These are phyloP conservation scores for Ceratopteris richardii DNA, from an alignment of 75 land plant species.

Conservation along the genomic window DNA sequence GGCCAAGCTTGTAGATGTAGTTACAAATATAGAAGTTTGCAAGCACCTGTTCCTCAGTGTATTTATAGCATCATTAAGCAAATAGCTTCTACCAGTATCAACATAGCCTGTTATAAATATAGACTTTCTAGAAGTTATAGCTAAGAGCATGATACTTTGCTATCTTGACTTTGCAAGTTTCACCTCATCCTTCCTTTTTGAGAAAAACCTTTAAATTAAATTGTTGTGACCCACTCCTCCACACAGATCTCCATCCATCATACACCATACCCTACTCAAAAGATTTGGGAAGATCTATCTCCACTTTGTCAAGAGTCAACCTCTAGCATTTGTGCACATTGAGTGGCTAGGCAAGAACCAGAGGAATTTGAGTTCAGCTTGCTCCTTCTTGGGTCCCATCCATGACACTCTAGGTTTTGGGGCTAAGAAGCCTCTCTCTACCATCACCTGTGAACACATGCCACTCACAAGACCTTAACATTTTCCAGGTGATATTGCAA, in stretches of 20 bases:
- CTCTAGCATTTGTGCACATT: constrained; percentile 85
- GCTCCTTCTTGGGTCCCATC: constrained; percentile 44
- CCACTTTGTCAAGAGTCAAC: constrained; percentile 55
- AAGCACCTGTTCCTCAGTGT: constrained; percentile 24
- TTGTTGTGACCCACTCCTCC: constrained; percentile 5
- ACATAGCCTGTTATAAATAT: constrained; percentile 76
- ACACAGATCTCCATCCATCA: constrained; percentile 30
- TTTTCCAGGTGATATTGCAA: constrained; percentile 22
- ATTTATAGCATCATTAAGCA: constrained; percentile 31
- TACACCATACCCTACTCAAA: constrained; percentile 78
- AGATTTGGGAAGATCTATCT: constrained; percentile 50
- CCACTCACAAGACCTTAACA: constrained; percentile 57
- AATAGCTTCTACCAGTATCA: constrained; percentile 60
- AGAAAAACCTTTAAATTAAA: neutral
- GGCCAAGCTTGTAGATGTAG: constrained; percentile 66
- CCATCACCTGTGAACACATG: constrained; percentile 41
- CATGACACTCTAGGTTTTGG: constrained; percentile 39
- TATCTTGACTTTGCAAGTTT: constrained; percentile 19
- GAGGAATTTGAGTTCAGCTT: constrained; percentile 50
- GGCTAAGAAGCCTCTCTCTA: constrained; percentile 19
- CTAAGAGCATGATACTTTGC: constrained; percentile 30
- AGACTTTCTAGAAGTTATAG: constrained; percentile 40
- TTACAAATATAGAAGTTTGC: constrained; percentile 37
- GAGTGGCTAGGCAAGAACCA: constrained; percentile 66
- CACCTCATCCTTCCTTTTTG: too few species aligned